Base-by-base conservation (phyloP, 257 asterid genomes). In the Forsythia suspensa region DNA sequence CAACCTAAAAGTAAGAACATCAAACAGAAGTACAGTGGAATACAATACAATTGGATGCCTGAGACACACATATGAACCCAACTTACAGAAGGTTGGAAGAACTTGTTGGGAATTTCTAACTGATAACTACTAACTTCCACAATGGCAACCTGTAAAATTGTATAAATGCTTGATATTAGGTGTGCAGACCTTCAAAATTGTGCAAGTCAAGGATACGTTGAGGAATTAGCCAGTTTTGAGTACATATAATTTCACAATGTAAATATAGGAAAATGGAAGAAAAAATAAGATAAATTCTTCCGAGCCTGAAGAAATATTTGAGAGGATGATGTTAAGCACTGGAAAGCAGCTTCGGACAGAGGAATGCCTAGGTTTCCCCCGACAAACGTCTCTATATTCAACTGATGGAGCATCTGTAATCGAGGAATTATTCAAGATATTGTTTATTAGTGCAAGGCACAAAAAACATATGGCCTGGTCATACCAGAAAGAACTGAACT, bases 41-140 rank as follows among this genome's bases (percentile, higher is more conserved):
- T 44, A n/a, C 39, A 24, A 51, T 36, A 74, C 0, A 15, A 78
- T 18, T 15, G 39, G 69, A 55, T n/a, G 42, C 11, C 9, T 70
- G 70, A 51, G 18, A 39, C 51, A 40, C 29, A 20, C 76, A 21
- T 12, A 80, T 7, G 61, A 63, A 16, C 38, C 15, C 12, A 9
- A 52, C 85, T 80, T 78, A 82, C 85, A 29, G 88, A 79, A 71
- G 87, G 90, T 63, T 0, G 48, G 79, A 84, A 80, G 84, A 36
- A 43, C 77, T 82, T 84, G 76, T 70, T 77, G 6, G 85, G 87
- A 74, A 86, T 81, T 79, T 86, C 90, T 72, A 86, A 81, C 79
- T 86, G 89, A 79, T 83, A 81, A 80, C 88, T 84, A 85, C 90
- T 84, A 34, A 84, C 88, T 85, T 86, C 90, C 77, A 84, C 90